A percentile compares a stretch with the other conserved stretches of the same genome.
These are phyloP conservation scores for Grammothele lineata DNA, from an alignment of 768 basidiomycete genomes.

Conservation along the genomic window DNA sequence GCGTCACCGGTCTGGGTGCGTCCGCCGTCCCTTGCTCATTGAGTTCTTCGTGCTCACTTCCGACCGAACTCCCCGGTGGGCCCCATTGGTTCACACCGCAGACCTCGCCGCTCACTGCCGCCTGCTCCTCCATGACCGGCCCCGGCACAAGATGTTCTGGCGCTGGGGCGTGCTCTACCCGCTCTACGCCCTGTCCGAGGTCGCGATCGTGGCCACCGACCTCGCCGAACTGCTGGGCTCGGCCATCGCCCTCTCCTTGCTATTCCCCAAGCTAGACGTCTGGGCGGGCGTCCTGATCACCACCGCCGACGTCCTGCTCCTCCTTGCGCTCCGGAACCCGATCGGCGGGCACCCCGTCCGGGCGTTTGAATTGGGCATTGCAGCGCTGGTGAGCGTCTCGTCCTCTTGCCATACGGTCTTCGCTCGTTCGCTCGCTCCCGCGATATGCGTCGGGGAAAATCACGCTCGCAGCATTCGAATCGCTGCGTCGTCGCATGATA, in stretches of 20 bases:
- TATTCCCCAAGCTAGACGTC: constrained; percentile 45
- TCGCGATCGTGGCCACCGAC: constrained; percentile 52
- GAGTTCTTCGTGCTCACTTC: too few relatives aligned
- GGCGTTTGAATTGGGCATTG: constrained; percentile 63
- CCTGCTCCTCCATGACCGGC: constrained; percentile 37
- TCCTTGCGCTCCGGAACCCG: constrained; percentile 69
- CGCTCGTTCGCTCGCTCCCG: too few relatives aligned
- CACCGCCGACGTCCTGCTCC: constrained; percentile 41
- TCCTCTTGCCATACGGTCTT: not conserved
- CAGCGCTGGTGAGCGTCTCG: constrained; percentile 44
- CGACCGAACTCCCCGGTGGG: not conserved
- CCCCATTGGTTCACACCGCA: constrained; percentile 3
- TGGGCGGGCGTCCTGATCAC: constrained; percentile 47
- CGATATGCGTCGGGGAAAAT: too few relatives aligned
- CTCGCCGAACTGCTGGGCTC: constrained; percentile 56
- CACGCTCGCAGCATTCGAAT: too few relatives aligned
- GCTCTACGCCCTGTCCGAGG: constrained; percentile 39
- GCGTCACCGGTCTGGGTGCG: constrained; percentile 78
- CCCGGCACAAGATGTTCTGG: constrained; percentile 30
- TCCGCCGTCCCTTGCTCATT: too few relatives aligned
- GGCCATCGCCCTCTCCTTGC: constrained; percentile 51
- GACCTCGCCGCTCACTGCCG: constrained; percentile 46
- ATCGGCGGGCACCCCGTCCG: constrained; percentile 51
- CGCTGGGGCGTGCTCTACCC: constrained; percentile 39
- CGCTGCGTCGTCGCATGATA: too few relatives aligned